Base-by-base conservation (phyloP, 2,329 filamentous ascomycete species). In the Botrytis porri region DNA sequence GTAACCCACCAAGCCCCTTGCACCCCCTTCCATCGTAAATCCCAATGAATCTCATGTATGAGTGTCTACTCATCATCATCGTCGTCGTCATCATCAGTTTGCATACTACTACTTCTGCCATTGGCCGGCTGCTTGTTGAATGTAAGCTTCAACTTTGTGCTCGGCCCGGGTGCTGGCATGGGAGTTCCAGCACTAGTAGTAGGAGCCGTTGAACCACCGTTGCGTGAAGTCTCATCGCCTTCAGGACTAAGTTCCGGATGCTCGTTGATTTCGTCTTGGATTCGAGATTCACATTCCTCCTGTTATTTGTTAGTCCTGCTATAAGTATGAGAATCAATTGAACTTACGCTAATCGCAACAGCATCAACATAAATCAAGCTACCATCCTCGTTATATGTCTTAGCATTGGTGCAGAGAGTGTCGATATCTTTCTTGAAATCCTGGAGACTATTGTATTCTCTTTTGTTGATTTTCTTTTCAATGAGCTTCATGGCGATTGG, bases 401-500 rank as follows among this genome's bases (percentile, higher is more conserved):
- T 89, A 77, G 95, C 97, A 82, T 99, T 99, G 81, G 88, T 90
- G 82, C 95, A 96, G 83, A 99, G 88, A 75, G 95, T 84, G 69
- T 90, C 89, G 75, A 99, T 90, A 80, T 99, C 97, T 77, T 88
- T 89, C 72, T 90, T 88, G 86, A 99, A 89, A 78, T 95, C 93
- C 80, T 88, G 90, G 74, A 98, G 83, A 79, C 88, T 92, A 77
- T 89, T 89, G 82, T 99, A 99, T 80, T 98, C 93, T 80, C 97
- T 93, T 83, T 93, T 95, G 85, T 97, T 98, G 84, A 99, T 97
- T 86, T 94, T 95, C 81, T 92, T 93, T 81, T 93, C 90, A 80
- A 99, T 97, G 81, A 94, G 91, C 78, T 97, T 96, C 92, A 98
- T 97, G 80, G 93, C 95, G 80, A 99, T 98, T 0, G 96, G 96